phyloP scores from a whole-genome alignment of 768 basidiomycete genomes.

The Leucocoprinus sp. region DNA sequence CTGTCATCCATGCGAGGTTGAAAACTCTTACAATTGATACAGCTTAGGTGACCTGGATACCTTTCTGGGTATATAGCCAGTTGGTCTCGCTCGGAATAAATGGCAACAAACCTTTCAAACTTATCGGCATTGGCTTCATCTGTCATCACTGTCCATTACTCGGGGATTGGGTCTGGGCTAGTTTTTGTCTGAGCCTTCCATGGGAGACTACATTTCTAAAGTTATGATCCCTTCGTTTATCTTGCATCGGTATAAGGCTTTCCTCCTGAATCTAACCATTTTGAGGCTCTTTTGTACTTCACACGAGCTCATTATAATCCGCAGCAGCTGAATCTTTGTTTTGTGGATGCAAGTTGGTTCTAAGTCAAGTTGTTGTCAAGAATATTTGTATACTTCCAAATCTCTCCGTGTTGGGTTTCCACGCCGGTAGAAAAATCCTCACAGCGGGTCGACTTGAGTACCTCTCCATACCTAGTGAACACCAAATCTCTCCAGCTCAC shows the following conservation, averaged over 20 bases:
- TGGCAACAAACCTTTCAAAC: slow-evolving; percentile 13
- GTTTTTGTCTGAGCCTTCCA: slow-evolving; percentile 24
- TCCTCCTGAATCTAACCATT: background rate
- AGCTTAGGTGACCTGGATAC: slow-evolving; percentile 4
- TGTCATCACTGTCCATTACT: slow-evolving; percentile 25
- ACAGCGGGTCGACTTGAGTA: slow-evolving; percentile 17
- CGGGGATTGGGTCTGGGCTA: slow-evolving; percentile 22
- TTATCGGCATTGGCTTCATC: slow-evolving; percentile 26
- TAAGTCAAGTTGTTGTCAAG: slow-evolving; percentile 17
- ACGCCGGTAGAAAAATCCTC: slow-evolving; percentile 24
- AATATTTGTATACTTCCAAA: slow-evolving; percentile 18
- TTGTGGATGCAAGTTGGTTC: slow-evolving; percentile 20
- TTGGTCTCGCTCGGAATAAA: slow-evolving; percentile 4
- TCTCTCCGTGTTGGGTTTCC: slow-evolving; percentile 31
- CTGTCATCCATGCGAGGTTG: background rate
- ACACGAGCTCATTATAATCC: slow-evolving; percentile 21
- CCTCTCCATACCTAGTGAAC: slow-evolving; percentile 21
- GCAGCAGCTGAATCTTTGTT: slow-evolving; percentile 27
- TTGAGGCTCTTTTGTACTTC: slow-evolving; percentile 22
- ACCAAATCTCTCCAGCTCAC: slow-evolving; percentile 29
- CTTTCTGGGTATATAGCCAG: slow-evolving; percentile 10
- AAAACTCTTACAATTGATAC: slow-evolving; percentile 6
- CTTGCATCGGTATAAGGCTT: slow-evolving; percentile 15
- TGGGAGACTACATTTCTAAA: slow-evolving; percentile 21
- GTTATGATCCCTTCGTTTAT: slow-evolving; percentile 30